Evolutionary conservation across 768 basidiomycete genomes (phyloP).

Genomic region (Mycena olivaceomarginata): DNA sequence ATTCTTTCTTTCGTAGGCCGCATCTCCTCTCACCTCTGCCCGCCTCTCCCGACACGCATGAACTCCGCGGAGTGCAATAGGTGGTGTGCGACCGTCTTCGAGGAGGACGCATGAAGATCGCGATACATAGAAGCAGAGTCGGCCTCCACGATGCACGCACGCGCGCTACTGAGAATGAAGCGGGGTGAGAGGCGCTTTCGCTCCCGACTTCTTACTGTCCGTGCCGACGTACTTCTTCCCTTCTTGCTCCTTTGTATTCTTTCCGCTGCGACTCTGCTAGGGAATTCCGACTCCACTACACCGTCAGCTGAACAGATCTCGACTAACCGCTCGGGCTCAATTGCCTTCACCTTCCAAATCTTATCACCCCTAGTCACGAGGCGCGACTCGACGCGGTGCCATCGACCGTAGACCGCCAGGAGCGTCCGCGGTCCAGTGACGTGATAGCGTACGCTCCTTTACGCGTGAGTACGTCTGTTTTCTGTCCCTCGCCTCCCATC

Average conservation of each 20-base stretch:
- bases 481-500: not conserved
- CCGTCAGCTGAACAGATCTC: constrained; percentile 10
- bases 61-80: constrained; percentile 2
- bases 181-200: too few species aligned
- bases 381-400: too few species aligned
- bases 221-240: not conserved
- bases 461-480: constrained; percentile 13
- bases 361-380: too few species aligned
- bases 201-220: too few species aligned
- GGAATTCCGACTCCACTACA: constrained; percentile 11
- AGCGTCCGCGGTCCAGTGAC: not conserved
- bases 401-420: too few species aligned
- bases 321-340: not conserved
- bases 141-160: constrained; percentile 6
- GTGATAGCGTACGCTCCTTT: not conserved
- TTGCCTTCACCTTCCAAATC: too few species aligned
- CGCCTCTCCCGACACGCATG: not conserved
- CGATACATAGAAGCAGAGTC: not conserved
- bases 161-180: not conserved
- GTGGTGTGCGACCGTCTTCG: not conserved
- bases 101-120: too few species aligned
- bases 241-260: not conserved
- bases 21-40: not conserved
- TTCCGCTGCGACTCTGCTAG: constrained; percentile 7
- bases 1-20: not conserved